Conservation (phyloP, 306 rosid species). For the Senna tora region DNA sequence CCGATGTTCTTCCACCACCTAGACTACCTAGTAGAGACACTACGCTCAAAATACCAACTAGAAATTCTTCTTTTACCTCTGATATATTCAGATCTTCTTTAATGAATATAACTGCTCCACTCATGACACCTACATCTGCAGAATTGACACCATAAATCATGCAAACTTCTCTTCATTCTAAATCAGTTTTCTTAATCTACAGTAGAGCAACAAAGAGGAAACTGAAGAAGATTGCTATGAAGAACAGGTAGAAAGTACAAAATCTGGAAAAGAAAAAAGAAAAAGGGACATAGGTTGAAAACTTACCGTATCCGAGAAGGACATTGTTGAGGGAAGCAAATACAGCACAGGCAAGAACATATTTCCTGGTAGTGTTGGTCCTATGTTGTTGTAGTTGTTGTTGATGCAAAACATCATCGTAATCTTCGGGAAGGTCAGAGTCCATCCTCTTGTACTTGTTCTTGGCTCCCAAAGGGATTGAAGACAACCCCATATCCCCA, state of each 20-base stretch:
- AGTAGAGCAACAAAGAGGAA: neutral
- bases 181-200: neutral
- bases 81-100: slow-evolving; percentile 79
- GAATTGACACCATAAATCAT: slow-evolving; percentile 8
- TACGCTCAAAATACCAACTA: slow-evolving; percentile 76
- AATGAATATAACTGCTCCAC: slow-evolving; percentile 82
- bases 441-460: slow-evolving; percentile 73
- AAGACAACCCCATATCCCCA: slow-evolving; percentile 57
- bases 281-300: neutral
- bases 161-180: slow-evolving; percentile 1
- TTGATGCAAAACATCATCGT: slow-evolving; percentile 47
- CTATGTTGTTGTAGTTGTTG: slow-evolving; percentile 43
- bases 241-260: neutral
- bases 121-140: slow-evolving; percentile 87
- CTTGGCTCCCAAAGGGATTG: slow-evolving; percentile 57
- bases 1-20: slow-evolving; percentile 80
- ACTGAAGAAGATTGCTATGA: neutral
- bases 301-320: slow-evolving; percentile 82
- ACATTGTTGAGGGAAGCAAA: slow-evolving; percentile 88
- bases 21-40: slow-evolving; percentile 78
- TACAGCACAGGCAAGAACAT: slow-evolving; percentile 71
- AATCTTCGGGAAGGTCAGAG: slow-evolving; percentile 51
- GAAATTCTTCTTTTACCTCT: slow-evolving; percentile 72
- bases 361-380: slow-evolving; percentile 53
- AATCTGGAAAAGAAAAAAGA: neutral